phyloP scores from a whole-genome alignment of 768 basidiomycete species.

The Albatrellus ellisii region DNA sequence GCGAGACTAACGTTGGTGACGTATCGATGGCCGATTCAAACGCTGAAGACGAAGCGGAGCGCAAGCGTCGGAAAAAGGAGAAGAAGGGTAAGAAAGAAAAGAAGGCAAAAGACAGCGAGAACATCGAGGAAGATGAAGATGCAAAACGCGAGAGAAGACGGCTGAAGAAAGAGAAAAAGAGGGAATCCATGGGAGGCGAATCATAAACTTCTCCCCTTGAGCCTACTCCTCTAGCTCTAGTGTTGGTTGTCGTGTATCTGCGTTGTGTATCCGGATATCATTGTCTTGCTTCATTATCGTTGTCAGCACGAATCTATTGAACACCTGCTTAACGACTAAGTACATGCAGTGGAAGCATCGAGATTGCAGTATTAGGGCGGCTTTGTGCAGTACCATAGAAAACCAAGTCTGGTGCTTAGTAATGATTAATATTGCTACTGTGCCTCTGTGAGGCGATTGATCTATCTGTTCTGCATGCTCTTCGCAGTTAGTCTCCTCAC shows the following conservation, averaged over 20 bases:
- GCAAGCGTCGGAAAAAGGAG: slow-evolving; percentile 41
- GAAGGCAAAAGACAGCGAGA: slow-evolving; percentile 21
- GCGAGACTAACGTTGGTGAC: slow-evolving; percentile 50
- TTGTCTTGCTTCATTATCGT: neutral
- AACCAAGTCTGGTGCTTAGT: no score
- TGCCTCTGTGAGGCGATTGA: no score
- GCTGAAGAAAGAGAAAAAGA: slow-evolving; percentile 59
- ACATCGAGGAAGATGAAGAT: slow-evolving; percentile 41
- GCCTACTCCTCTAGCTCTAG: neutral
- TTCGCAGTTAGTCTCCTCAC: no score
- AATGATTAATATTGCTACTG: no score
- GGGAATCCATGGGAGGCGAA: slow-evolving; percentile 25
- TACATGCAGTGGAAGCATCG: no score
- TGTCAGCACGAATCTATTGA: no score
- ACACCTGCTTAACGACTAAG: no score
- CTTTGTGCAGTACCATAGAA: no score
- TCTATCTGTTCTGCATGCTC: no score
- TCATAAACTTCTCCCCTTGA: slow-evolving; percentile 13
- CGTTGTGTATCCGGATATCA: neutral
- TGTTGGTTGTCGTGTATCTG: neutral
- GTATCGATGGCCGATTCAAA: slow-evolving; percentile 26
- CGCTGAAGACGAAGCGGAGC: slow-evolving; percentile 34
- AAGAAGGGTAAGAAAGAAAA: slow-evolving; percentile 25
- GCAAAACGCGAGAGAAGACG: slow-evolving; percentile 50
- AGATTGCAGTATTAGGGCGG: no score